phyloP scores from a whole-genome alignment of 176 grass and related monocot genomes.

The Panicum miliaceum region DNA sequence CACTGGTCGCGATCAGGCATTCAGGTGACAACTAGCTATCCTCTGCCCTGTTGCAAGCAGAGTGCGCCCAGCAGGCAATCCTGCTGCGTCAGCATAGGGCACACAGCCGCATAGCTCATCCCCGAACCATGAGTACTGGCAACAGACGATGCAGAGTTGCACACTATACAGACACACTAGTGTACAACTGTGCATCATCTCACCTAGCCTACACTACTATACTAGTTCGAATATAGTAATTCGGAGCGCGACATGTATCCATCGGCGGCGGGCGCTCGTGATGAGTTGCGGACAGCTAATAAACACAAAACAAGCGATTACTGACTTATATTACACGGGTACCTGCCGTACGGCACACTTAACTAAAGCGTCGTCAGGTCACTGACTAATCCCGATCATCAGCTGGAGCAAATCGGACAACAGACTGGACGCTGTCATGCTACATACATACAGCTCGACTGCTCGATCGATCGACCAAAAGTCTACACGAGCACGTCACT shows the following conservation, averaged over 20 bases:
- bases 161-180: background rate
- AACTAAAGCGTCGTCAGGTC: background rate
- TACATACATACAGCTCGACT: background rate
- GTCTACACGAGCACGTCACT: background rate
- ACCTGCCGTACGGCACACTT: constrained; percentile 33
- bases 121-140: background rate
- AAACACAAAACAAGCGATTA: background rate
- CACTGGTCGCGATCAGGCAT: background rate
- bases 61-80: background rate
- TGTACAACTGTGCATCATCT: background rate
- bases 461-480: too few relatives aligned
- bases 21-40: background rate
- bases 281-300: constrained; percentile 44
- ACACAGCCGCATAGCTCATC: background rate
- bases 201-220: background rate
- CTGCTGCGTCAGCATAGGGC: background rate
- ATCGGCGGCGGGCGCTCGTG: background rate
- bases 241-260: background rate
- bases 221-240: background rate
- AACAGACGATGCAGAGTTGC: background rate
- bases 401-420: constrained; percentile 11
- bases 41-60: background rate
- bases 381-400: background rate
- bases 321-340: background rate
- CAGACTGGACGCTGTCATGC: background rate